phyloP scores from a whole-genome alignment of 1,284 basidiomycete genomes.

The Pulchroboletus neoregius region DNA sequence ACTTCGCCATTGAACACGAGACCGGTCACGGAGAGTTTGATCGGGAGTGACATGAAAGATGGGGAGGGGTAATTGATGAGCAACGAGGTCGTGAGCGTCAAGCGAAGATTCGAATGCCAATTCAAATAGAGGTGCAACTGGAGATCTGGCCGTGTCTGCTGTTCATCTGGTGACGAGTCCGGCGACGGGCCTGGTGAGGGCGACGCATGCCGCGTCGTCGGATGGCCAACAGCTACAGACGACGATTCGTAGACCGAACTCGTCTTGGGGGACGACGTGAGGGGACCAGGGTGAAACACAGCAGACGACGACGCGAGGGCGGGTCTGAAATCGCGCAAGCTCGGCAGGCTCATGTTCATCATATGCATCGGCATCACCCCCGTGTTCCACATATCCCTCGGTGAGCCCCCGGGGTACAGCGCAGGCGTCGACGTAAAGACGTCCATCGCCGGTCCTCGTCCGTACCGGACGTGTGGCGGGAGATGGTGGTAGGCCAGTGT shows the following conservation, averaged over 20 bases:
- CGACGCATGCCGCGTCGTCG: conserved; percentile 12
- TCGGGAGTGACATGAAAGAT: conserved; percentile 94
- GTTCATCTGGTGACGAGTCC: conserved; percentile 11
- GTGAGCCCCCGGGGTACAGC: conserved; percentile 35
- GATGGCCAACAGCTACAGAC: conserved; percentile 13
- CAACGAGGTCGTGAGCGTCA: conserved; percentile 87
- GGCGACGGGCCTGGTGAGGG: conserved; percentile 7
- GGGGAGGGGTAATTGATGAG: conserved; percentile 95
- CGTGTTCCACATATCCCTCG: conserved; percentile 49
- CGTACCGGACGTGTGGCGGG: conserved; percentile 68
- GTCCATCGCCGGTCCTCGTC: conserved; percentile 50
- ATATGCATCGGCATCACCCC: conserved; percentile 25
- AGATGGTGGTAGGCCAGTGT: conserved; percentile 61
- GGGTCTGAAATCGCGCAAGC: conserved; percentile 37
- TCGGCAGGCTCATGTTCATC: conserved; percentile 32
- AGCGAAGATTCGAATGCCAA: conserved; percentile 75
- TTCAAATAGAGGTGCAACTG: conserved; percentile 72
- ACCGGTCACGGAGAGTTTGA: conserved; percentile 87
- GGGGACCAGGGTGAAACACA: conserved; percentile 39
- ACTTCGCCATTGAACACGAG: conserved; percentile 85
- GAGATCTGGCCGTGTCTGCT: conserved; percentile 54
- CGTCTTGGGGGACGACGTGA: conserved; percentile 36
- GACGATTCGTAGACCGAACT: conserved; percentile 14
- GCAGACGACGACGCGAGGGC: conserved; percentile 25
- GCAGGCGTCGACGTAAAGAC: conserved; percentile 56